Evolutionary conservation across 768 basidiomycete species (phyloP), one percentile per base, ranked within the genome.

Genomic region (Hortiboletus flavorubellus): DNA sequence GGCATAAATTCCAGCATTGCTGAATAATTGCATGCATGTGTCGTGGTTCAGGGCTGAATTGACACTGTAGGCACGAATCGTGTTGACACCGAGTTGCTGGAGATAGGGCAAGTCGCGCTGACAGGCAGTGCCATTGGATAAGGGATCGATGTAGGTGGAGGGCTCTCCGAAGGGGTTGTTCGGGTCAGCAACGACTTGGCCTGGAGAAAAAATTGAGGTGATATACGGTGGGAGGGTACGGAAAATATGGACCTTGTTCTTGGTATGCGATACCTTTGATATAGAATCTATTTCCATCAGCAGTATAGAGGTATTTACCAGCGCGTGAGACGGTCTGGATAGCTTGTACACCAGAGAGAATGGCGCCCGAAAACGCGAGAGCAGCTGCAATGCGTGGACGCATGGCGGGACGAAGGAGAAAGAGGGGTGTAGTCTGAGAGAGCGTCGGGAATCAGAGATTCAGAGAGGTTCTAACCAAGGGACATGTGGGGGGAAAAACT

Each of bases 211-310:
- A 12, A 9, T 39, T 56, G 34, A 42, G 46, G 4, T 16, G 57
- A 54, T 12, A 42, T 30, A 34, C 15, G 11, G 15, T 16, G 21
- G 21, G 9, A 40, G 23, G 4, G 12, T 0, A 44, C 5, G 9
- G 9, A 18, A 31, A 18, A 31, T 4, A 56, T 70, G 48, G 53
- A 84, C 93, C 92, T 73, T 93, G 89, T 56, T 81, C 77, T 68
- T 93, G 91, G 71, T 93, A 93, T 11, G 89, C 89, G 52, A 93
- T 73, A 50, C 91, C 91, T 71, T 91, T 92, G 73, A 97, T 88
- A 73, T 85, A 94, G 73, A 95, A 96, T 50, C 94, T 75, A 38
- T 67, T 84, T 4, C 91, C 91, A 47, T 83, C 80, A 4, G 80
- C 79, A 39, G 80, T 80, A 72, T 93, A 96, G 41, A 96, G 84